A percentile compares a stretch with the other conserved stretches of the same genome.
phyloP scores from a whole-genome alignment of 768 basidiomycete species.

The Amanita thiersii region DNA sequence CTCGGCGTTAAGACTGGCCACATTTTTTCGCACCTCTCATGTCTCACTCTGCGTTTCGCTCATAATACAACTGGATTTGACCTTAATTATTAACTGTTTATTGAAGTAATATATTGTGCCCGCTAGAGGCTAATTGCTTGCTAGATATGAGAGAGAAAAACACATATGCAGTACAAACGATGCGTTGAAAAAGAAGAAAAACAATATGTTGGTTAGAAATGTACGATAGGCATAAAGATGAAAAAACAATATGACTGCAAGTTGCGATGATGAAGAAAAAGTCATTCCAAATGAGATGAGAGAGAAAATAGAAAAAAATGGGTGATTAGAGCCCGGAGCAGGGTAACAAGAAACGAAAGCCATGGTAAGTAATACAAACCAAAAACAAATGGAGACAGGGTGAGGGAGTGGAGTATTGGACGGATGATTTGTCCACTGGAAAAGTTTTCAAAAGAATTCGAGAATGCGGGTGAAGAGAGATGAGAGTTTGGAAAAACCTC shows the following conservation, averaged over 20 bases:
- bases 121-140: neutral
- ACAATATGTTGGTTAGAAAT: neutral
- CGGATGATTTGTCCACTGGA: neutral
- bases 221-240: neutral
- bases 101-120: neutral
- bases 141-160: neutral
- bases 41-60: too few species aligned
- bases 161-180: slow-evolving; percentile 7
- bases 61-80: too few species aligned
- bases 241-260: neutral
- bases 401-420: neutral
- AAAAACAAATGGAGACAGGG: neutral
- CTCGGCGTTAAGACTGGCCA: too few species aligned
- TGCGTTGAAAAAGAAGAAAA: neutral
- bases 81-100: too few species aligned
- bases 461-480: neutral
- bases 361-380: neutral
- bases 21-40: too few species aligned
- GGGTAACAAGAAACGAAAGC: neutral
- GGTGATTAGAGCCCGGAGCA: slow-evolving; percentile 4
- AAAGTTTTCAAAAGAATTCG: neutral
- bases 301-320: neutral
- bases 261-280: too few species aligned
- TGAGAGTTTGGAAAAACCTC: neutral
- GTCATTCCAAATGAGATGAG: too few species aligned